Conservation (phyloP, 108 stramenopile genomes). For the Fragilariopsis cylindrus region DNA sequence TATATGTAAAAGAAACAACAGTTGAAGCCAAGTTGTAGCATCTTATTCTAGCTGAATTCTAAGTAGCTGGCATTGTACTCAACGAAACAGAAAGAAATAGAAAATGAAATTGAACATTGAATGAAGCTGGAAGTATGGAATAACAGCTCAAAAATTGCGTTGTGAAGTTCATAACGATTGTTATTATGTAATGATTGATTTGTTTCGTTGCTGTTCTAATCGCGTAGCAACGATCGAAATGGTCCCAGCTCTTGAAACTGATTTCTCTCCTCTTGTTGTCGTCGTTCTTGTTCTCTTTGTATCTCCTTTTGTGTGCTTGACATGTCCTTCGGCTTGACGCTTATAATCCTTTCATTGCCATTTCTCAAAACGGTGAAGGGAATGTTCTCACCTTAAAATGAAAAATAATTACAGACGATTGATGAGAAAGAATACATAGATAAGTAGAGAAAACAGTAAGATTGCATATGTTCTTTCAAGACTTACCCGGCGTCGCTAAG, state of each 20-base stretch:
- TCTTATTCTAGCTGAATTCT: too few relatives aligned
- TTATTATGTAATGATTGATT: not conserved
- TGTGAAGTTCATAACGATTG: too few relatives aligned
- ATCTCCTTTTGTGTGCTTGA: conserved; percentile 64
- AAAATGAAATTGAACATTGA: too few relatives aligned
- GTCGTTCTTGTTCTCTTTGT: conserved; percentile 53
- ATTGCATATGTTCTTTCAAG: conserved; percentile 20
- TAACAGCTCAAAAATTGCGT: too few relatives aligned
- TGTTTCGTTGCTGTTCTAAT: not conserved
- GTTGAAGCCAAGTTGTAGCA: too few relatives aligned
- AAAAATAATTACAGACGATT: too few relatives aligned
- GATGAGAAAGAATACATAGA: not conserved
- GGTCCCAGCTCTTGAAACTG: conserved; percentile 52
- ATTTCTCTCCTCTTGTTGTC: conserved; percentile 36
- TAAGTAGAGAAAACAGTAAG: not conserved
- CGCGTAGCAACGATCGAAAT: conserved; percentile 33
- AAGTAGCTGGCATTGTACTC: too few relatives aligned
- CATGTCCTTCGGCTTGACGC: conserved; percentile 75
- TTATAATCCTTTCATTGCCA: conserved; percentile 42
- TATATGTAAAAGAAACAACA: too few relatives aligned
- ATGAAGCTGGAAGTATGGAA: too few relatives aligned
- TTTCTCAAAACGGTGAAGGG: conserved; percentile 59
- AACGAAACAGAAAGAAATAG: too few relatives aligned
- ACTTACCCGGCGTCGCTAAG: conserved; percentile 47
- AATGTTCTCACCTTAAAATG: conserved; percentile 27